Conservation (phyloP, 208 protist genomes). For the Wallacemonas sp. region DNA sequence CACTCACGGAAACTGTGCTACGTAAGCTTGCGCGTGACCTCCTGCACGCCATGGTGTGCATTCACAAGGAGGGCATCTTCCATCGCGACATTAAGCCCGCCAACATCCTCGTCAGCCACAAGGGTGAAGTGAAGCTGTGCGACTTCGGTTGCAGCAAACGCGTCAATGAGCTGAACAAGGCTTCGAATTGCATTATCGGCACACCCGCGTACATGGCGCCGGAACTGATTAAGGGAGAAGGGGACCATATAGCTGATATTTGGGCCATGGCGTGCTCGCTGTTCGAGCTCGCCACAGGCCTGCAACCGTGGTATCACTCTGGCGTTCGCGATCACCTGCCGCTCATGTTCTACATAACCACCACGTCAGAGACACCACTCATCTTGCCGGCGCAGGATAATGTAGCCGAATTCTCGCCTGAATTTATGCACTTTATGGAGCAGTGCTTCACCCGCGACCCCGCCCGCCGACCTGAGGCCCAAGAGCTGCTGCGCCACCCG, state of each 20-base stretch:
- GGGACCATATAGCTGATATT: constrained; percentile 83
- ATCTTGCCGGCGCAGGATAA: constrained; percentile 50
- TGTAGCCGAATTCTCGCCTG: constrained; percentile 58
- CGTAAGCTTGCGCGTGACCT: constrained; percentile 71
- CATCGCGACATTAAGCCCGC: constrained; percentile 93
- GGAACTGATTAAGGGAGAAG: constrained; percentile 87
- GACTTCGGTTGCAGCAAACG: constrained; percentile 93
- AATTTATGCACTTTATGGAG: constrained; percentile 88
- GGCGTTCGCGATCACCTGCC: constrained; percentile 76
- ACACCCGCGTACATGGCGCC: constrained; percentile 92
- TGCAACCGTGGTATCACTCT: constrained; percentile 84
- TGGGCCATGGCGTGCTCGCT: constrained; percentile 88
- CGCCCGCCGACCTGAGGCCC: constrained; percentile 55
- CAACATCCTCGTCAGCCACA: constrained; percentile 87
- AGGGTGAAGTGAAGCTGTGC: constrained; percentile 87
- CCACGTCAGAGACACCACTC: constrained; percentile 76
- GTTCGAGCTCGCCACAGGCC: constrained; percentile 85
- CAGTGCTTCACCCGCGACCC: constrained; percentile 83
- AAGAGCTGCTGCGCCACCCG: constrained; percentile 78
- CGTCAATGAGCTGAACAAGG: constrained; percentile 82
- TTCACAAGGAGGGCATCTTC: constrained; percentile 88
- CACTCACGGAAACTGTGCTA: constrained; percentile 77
- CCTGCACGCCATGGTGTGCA: constrained; percentile 80
- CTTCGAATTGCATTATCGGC: constrained; percentile 83
- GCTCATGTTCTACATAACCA: constrained; percentile 91